Percentiles rank a stretch among this genome's conserved stretches.
Conservation (phyloP, 1,284 basidiomycete species). For the Salmacisia buchloeana region DNA sequence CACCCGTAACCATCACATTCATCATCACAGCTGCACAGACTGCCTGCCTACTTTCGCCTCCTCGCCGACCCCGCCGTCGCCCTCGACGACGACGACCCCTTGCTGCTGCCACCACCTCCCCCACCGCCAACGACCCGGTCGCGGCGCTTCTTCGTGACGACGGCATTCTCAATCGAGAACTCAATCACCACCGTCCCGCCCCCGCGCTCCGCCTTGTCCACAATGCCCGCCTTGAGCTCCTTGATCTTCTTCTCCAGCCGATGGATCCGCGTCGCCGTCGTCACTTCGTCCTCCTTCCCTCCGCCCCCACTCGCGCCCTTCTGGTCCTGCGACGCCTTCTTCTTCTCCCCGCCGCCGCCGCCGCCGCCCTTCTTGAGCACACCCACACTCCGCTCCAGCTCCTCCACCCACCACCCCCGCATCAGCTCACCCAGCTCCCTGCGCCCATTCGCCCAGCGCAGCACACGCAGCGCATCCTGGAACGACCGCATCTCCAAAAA, state of each 20-base stretch:
- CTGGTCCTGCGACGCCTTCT: neutral
- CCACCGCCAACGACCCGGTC: slow-evolving; percentile 11
- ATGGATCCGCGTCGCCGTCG: slow-evolving; percentile 26
- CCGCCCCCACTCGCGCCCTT: neutral
- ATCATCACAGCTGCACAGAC: too few relatives aligned
- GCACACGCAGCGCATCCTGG: slow-evolving; percentile 78
- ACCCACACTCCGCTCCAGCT: slow-evolving; percentile 28
- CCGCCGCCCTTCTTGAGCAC: slow-evolving; percentile 27
- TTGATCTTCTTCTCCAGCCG: slow-evolving; percentile 28
- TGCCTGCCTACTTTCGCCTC: too few relatives aligned
- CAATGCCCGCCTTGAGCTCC: slow-evolving; percentile 23
- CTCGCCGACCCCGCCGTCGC: too few relatives aligned
- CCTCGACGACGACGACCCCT: too few relatives aligned
- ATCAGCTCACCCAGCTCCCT: slow-evolving; percentile 27
- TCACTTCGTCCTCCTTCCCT: slow-evolving; percentile 24
- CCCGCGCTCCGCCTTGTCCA: slow-evolving; percentile 35
- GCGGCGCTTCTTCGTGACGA: slow-evolving; percentile 38
- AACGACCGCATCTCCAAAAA: slow-evolving; percentile 87
- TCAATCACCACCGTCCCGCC: slow-evolving; percentile 41
- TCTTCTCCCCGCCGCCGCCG: slow-evolving; percentile 14
- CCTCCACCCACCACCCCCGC: slow-evolving; percentile 37
- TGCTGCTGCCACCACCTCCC: too few relatives aligned
- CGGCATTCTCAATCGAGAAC: slow-evolving; percentile 47
- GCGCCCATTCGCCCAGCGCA: slow-evolving; percentile 93
- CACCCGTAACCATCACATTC: too few relatives aligned